Conservation (phyloP, 306 rosid species). For the Clitoria ternatea region DNA sequence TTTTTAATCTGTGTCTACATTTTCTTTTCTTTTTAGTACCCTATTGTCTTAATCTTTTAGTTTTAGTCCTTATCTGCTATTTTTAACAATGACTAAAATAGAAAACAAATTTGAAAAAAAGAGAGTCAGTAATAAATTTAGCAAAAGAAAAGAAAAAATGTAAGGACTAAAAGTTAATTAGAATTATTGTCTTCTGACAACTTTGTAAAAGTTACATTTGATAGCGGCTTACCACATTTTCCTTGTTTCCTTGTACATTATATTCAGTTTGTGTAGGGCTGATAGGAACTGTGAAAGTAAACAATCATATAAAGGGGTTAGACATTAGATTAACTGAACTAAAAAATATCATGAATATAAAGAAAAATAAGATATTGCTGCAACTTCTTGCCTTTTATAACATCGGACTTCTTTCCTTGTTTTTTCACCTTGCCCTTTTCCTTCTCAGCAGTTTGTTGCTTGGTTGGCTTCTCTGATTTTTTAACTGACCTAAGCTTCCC, state of each 20-base stretch:
- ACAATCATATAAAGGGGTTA: neutral
- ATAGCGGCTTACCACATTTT: slow-evolving; percentile 53
- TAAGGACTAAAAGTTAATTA: too few relatives aligned
- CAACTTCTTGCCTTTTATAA: slow-evolving; percentile 40
- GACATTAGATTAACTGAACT: neutral
- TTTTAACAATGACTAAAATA: too few relatives aligned
- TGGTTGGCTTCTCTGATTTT: slow-evolving; percentile 51
- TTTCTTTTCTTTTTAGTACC: too few relatives aligned
- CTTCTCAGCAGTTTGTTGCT: slow-evolving; percentile 34
- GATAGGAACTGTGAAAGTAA: slow-evolving; percentile 28
- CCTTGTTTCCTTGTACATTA: slow-evolving; percentile 49
- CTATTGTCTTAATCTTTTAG: too few relatives aligned
- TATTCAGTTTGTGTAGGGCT: slow-evolving; percentile 38
- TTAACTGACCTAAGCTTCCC: slow-evolving; percentile 30
- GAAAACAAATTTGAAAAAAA: too few relatives aligned
- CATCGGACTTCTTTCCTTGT: slow-evolving; percentile 41
- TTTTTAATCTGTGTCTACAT: too few relatives aligned
- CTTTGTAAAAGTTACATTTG: neutral
- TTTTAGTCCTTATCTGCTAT: too few relatives aligned
- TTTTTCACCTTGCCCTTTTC: slow-evolving; percentile 43
- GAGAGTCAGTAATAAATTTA: too few relatives aligned
- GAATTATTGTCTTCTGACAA: too few relatives aligned
- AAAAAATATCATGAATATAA: neutral
- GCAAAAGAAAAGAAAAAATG: too few relatives aligned
- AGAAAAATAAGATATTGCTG: neutral